These are phyloP conservation scores for Juncus inflexus DNA, from an alignment of 176 grass and related monocot genomes.

Conservation along the genomic window DNA sequence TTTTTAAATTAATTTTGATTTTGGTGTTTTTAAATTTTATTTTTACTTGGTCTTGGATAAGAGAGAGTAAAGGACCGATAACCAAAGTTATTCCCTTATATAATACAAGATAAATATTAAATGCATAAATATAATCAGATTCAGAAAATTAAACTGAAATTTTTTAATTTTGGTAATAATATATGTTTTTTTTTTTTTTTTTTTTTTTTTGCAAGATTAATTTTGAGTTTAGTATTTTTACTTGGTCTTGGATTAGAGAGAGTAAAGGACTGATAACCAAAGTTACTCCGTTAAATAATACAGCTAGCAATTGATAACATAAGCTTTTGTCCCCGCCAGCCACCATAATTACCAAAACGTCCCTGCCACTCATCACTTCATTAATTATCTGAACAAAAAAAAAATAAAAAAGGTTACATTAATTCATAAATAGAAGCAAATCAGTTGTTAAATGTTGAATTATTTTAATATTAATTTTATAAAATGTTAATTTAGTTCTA, in stretches of 20 bases:
- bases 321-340: conserved; percentile 91
- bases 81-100: conserved; percentile 64
- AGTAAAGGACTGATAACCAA: conserved; percentile 80
- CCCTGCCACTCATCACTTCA: conserved; percentile 78
- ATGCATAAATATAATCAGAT: too few species aligned
- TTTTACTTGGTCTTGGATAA: conserved; percentile 82
- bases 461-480: too few species aligned
- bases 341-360: conserved; percentile 95
- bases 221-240: conserved; percentile 1
- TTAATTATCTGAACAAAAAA: conserved; percentile 78
- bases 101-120: conserved; percentile 27
- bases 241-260: conserved; percentile 92
- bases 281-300: conserved; percentile 67
- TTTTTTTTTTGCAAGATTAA: too few species aligned
- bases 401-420: conserved; percentile 20
- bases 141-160: too few species aligned
- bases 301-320: conserved; percentile 82
- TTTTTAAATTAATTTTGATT: too few species aligned
- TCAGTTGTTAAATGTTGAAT: too few species aligned
- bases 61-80: conserved; percentile 80
- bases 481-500: too few species aligned
- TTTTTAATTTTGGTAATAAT: too few species aligned
- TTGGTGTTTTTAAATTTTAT: too few species aligned
- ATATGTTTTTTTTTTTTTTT: too few species aligned
- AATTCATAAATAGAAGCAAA: background rate